These are phyloP conservation scores for Alternaria triticina DNA, from an alignment of 2,329 filamentous ascomycete genomes.

Conservation along the genomic window DNA sequence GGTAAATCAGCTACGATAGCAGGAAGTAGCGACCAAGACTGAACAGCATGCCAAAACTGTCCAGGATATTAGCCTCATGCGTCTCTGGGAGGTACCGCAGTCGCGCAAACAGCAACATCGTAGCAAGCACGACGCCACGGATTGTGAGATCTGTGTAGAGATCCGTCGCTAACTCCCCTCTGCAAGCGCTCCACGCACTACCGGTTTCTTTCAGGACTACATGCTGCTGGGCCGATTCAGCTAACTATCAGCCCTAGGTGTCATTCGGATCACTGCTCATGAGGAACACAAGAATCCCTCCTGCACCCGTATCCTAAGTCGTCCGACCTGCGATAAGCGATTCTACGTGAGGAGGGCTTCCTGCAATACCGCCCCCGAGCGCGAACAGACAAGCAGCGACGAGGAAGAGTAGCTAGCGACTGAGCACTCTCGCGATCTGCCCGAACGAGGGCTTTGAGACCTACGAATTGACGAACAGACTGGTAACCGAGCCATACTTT, in stretches of 20 bases:
- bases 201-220: constrained; percentile 14
- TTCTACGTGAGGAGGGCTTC: background rate
- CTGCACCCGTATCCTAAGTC: background rate
- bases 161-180: constrained; percentile 52
- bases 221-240: background rate
- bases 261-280: background rate
- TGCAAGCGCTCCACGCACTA: constrained; percentile 23
- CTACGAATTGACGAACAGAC: background rate
- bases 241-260: background rate
- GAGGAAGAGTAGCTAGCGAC: background rate
- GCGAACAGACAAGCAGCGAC: background rate
- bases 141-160: constrained; percentile 46
- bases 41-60: constrained; percentile 26
- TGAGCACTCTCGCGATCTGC: background rate
- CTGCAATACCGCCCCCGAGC: background rate
- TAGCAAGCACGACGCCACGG: background rate
- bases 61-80: constrained; percentile 32
- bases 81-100: background rate
- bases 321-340: background rate
- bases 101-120: background rate
- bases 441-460: background rate
- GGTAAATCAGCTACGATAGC: constrained; percentile 28
- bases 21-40: constrained; percentile 52
- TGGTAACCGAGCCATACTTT: background rate
- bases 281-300: background rate